Conservation (phyloP, 257 asterid species). For the Solanum appendiculatum region DNA sequence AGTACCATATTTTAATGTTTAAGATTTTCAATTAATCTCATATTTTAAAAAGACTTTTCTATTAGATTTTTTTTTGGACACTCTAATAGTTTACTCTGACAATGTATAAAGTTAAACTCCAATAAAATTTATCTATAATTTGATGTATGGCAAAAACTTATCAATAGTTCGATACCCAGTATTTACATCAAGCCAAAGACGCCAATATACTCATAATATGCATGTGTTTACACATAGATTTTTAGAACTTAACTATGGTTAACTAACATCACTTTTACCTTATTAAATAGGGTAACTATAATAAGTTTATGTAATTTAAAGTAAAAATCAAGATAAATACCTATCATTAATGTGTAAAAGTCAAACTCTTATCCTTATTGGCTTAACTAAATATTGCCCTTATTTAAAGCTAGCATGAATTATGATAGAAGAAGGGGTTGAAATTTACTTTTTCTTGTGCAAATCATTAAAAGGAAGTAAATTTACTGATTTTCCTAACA, state of each 20-base stretch:
- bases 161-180: accelerated
- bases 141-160: not conserved
- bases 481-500: not conserved
- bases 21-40: not conserved
- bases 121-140: not conserved
- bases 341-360: too few species aligned
- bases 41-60: too few species aligned
- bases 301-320: too few species aligned
- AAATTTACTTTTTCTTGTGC: not conserved
- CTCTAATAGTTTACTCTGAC: not conserved
- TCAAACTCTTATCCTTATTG: not conserved
- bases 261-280: not conserved
- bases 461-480: not conserved
- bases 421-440: not conserved
- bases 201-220: not conserved
- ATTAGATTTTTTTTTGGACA: not conserved
- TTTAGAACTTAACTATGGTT: not conserved
- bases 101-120: too few species aligned
- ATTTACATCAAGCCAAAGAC: not conserved
- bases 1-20: not conserved
- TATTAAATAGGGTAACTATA: not conserved
- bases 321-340: too few species aligned
- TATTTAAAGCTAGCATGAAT: not conserved
- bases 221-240: not conserved
- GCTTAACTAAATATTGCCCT: not conserved